phyloP scores from a whole-genome alignment of 768 basidiomycete species.

The Podaxis sp. region DNA sequence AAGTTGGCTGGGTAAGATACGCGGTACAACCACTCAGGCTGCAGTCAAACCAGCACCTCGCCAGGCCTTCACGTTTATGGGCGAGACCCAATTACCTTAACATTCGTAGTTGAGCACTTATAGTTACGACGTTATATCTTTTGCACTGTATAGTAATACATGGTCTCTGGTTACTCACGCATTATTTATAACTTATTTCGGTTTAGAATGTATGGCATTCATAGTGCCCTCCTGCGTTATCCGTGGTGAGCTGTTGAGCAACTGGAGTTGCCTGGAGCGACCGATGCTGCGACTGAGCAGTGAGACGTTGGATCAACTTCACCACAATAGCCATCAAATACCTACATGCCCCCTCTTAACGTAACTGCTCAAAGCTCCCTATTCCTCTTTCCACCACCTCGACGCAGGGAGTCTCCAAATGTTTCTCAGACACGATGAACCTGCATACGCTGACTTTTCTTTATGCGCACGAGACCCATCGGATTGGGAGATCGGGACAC shows the following conservation, averaged over 20 bases:
- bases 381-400: conserved; percentile 5
- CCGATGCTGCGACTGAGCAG: background rate
- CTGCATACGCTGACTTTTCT: conserved; percentile 52
- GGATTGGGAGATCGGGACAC: conserved; percentile 56
- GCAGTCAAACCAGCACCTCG: conserved; percentile 19
- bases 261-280: background rate
- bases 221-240: background rate
- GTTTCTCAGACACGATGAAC: conserved; percentile 39
- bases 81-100: background rate
- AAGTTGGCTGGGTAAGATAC: conserved; percentile 74
- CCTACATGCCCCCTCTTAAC: background rate
- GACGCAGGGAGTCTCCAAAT: conserved; percentile 24
- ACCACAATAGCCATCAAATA: background rate
- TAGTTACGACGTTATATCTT: background rate
- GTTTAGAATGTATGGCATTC: background rate
- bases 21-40: conserved; percentile 41
- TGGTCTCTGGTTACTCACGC: background rate
- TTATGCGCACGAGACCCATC: conserved; percentile 50
- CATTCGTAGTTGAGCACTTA: background rate
- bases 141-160: conserved; percentile 12
- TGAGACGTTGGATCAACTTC: background rate
- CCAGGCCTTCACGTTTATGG: conserved; percentile 10
- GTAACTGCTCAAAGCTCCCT: background rate
- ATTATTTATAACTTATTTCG: conserved; percentile 1
- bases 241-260: background rate